These are phyloP conservation scores for Boletus semigastroideus DNA, from an alignment of 1,284 basidiomycete species.

Conservation along the genomic window DNA sequence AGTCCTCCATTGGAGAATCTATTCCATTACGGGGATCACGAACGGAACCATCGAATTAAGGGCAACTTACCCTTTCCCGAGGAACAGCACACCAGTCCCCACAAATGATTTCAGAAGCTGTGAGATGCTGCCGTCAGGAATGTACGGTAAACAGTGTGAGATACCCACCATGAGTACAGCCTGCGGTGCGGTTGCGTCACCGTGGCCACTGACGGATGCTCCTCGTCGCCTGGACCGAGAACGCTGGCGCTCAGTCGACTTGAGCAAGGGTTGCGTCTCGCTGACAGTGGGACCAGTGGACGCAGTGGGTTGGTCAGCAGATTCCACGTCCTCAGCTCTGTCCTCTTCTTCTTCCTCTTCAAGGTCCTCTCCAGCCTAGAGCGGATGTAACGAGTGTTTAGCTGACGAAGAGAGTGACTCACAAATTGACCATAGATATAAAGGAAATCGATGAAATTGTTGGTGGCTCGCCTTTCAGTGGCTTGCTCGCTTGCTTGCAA, in stretches of 20 bases:
- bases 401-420: slow-evolving; percentile 36
- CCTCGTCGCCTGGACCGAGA: slow-evolving; percentile 60
- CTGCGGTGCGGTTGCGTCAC: slow-evolving; percentile 85
- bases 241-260: slow-evolving; percentile 24
- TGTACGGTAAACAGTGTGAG: slow-evolving; percentile 6
- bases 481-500: slow-evolving; percentile 70
- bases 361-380: slow-evolving; percentile 89
- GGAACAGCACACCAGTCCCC: slow-evolving; percentile 94
- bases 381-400: slow-evolving; percentile 2
- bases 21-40: slow-evolving; percentile 9
- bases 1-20: slow-evolving; percentile 96
- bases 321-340: slow-evolving; percentile 48
- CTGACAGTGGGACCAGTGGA: slow-evolving; percentile 22
- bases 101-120: slow-evolving; percentile 94
- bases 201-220: slow-evolving; percentile 57
- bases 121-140: slow-evolving; percentile 6
- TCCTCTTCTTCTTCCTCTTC: slow-evolving; percentile 71
- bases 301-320: slow-evolving; percentile 26
- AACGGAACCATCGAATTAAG: not conserved
- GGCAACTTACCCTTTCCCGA: slow-evolving; percentile 78
- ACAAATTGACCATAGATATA: slow-evolving; percentile 94
- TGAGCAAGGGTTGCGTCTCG: slow-evolving; percentile 49
- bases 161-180: slow-evolving; percentile 83
- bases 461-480: slow-evolving; percentile 63
- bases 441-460: slow-evolving; percentile 92